Percentiles rank a stretch among this genome's conserved stretches.
These are phyloP conservation scores for Cyberlindnera xylosilytica DNA, from an alignment of 805 yeast genomes.

Conservation along the genomic window DNA sequence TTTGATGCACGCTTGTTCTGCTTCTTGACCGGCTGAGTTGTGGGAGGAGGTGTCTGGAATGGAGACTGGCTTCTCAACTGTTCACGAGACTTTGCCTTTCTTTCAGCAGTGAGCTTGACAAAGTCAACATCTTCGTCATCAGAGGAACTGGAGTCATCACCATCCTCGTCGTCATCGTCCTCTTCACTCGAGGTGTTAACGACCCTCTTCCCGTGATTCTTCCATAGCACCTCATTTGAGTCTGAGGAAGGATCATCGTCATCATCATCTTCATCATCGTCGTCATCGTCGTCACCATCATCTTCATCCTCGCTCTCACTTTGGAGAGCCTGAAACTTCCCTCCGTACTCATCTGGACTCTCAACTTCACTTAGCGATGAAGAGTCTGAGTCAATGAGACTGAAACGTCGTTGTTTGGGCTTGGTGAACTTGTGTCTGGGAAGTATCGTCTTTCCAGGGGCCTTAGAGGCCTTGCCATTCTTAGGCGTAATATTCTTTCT, in stretches of 20 bases:
- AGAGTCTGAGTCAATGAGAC: constrained; percentile 41
- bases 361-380: constrained; percentile 38
- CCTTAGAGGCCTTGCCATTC: constrained; percentile 25
- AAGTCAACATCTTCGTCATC: constrained; percentile 72
- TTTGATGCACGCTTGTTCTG: constrained; percentile 3
- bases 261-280: constrained; percentile 21
- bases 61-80: constrained; percentile 38
- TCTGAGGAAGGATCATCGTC: constrained; percentile 20
- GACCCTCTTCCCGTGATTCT: constrained; percentile 25
- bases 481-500: constrained; percentile 24
- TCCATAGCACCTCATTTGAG: constrained; percentile 28
- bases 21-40: constrained; percentile 8
- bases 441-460: constrained; percentile 28
- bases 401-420: constrained; percentile 38
- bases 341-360: constrained; percentile 19
- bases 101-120: constrained; percentile 66
- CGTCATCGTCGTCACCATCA: constrained; percentile 20
- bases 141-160: constrained; percentile 44
- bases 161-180: constrained; percentile 32
- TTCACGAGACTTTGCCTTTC: constrained; percentile 54
- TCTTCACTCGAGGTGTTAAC: constrained; percentile 34
- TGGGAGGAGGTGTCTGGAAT: constrained; percentile 22
- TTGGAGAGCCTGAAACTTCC: constrained; percentile 32
- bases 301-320: constrained; percentile 31
- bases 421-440: constrained; percentile 18